Percentiles rank a stretch among this genome's conserved stretches.
These are phyloP conservation scores for Heracleum sosnowskyi DNA, from an alignment of 129 eudicot genomes.

Conservation along the genomic window DNA sequence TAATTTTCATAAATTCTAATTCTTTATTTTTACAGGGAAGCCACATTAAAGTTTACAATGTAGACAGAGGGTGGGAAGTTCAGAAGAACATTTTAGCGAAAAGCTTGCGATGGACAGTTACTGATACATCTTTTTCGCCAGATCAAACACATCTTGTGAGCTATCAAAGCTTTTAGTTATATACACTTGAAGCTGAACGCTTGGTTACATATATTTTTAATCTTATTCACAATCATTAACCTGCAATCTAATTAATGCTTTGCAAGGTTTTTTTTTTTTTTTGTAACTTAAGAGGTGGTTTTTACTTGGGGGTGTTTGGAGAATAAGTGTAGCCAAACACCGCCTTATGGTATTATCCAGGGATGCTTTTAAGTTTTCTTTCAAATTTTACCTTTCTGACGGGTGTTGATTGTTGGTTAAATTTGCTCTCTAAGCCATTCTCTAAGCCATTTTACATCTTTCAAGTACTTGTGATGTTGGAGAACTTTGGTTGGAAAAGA, in stretches of 20 bases:
- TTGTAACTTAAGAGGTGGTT: background rate
- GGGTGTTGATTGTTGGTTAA: background rate
- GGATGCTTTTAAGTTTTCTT: background rate
- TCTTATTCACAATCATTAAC: background rate
- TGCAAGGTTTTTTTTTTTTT: background rate
- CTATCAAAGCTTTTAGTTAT: background rate
- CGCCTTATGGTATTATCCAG: background rate
- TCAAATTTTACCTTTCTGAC: background rate
- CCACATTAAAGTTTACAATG: slow-evolving; percentile 73
- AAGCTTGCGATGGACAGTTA: slow-evolving; percentile 91
- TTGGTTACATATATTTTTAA: background rate
- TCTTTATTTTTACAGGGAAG: slow-evolving; percentile 59
- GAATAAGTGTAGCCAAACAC: background rate
- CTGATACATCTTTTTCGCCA: slow-evolving; percentile 91
- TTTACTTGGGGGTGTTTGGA: background rate
- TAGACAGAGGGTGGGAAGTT: slow-evolving; percentile 81
- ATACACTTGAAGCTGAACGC: background rate
- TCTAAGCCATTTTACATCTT: background rate
- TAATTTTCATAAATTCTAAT: background rate
- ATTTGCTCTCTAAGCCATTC: background rate
- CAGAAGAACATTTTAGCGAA: slow-evolving; percentile 72
- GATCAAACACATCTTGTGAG: slow-evolving; percentile 75
- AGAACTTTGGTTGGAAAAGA: background rate
- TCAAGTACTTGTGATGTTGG: background rate
- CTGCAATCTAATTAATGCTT: background rate